A percentile compares a stretch with the other conserved stretches of the same genome.
Evolutionary conservation across 1,284 basidiomycete species (phyloP).

Genomic region (Malassezia furfur): DNA sequence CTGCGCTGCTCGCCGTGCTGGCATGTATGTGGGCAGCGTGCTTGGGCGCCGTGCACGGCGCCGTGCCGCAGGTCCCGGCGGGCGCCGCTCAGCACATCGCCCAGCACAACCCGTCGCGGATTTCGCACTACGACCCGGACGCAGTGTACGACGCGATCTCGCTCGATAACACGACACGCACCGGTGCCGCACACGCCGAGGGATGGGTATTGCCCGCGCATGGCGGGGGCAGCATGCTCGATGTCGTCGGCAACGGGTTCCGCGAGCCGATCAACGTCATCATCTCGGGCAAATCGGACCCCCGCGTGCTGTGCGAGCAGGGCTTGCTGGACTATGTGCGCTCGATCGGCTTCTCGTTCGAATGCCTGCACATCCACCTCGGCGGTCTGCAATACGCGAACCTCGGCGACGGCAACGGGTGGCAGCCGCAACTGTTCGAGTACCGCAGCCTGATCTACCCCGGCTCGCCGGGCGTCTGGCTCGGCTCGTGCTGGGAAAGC

Average conservation of each 20-base stretch:
- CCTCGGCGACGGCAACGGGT: slow-evolving; percentile 72
- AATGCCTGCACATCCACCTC: slow-evolving; percentile 72
- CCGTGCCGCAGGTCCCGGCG: background rate
- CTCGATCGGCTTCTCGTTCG: slow-evolving; percentile 59
- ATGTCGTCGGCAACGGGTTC: slow-evolving; percentile 59
- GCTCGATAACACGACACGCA: slow-evolving; percentile 15
- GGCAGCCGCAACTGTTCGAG: slow-evolving; percentile 44
- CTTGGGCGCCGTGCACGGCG: no score
- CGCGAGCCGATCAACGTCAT: slow-evolving; percentile 85
- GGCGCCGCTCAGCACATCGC: background rate
- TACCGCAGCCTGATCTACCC: slow-evolving; percentile 43
- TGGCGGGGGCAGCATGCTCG: slow-evolving; percentile 37
- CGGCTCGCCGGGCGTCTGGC: slow-evolving; percentile 42
- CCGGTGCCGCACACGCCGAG: background rate
- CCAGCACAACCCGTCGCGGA: slow-evolving; percentile 20
- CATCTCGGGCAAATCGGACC: slow-evolving; percentile 69
- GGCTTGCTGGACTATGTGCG: slow-evolving; percentile 71
- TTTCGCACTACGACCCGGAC: slow-evolving; percentile 19
- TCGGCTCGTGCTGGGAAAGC: slow-evolving; percentile 45
- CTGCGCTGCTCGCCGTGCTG: no score
- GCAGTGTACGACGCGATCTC: slow-evolving; percentile 20
- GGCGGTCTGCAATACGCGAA: slow-evolving; percentile 65
- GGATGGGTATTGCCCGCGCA: slow-evolving; percentile 33
- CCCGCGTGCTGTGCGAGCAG: slow-evolving; percentile 60
- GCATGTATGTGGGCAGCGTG: no score